Evolutionary conservation across 768 basidiomycete genomes (phyloP), one percentile per base, ranked within the genome.

Genomic region (Lactarius sanguifluus): DNA sequence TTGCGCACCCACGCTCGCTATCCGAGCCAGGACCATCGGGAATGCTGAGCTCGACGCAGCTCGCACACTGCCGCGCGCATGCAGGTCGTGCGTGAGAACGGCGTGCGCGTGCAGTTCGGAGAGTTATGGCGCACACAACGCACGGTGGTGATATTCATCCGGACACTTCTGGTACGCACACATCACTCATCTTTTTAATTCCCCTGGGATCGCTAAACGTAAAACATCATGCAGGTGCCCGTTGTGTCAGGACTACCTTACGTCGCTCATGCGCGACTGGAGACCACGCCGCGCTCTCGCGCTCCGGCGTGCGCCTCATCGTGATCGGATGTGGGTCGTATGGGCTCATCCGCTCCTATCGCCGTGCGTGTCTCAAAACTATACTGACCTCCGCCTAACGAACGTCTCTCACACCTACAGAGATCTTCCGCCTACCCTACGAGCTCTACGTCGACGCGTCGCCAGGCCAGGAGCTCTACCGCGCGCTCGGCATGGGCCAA

Each of bases 211-310:
- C 23, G 69, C 60, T 61, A 28, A 59, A n/a, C 56, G 28, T 34
- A 16, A 41, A 41, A 52, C n/a, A 38, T 62, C n/a, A 34, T 55
- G 5, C 50, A 84, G 86, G 83, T 95, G 93, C 73, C 88, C 91
- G 0, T 76, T 87, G 15, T 93, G 91, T 75, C 92, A 94, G 73
- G 94, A 96, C 75, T 97, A 96, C 75, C 86, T 95, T 82, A 80
- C 84, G 50, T 88, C 86, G 40, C 81, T 92, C 69, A 77, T 79
- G 77, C 79, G 73, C 60, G 79, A 82, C 56, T n/a, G 75, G 86
- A 69, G 68, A 83, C 70, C 74, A 78, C 64, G 79, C 79, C 75
- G 75, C 79, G 7, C 79, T 90, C 28, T 76, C 79, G 65, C 75
- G 77, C 67, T 80, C 81, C 28, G 79, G 80, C 32, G 81, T 89